Evolutionary conservation across 768 basidiomycete species (phyloP).

Genomic region (Rickenella mellea): DNA sequence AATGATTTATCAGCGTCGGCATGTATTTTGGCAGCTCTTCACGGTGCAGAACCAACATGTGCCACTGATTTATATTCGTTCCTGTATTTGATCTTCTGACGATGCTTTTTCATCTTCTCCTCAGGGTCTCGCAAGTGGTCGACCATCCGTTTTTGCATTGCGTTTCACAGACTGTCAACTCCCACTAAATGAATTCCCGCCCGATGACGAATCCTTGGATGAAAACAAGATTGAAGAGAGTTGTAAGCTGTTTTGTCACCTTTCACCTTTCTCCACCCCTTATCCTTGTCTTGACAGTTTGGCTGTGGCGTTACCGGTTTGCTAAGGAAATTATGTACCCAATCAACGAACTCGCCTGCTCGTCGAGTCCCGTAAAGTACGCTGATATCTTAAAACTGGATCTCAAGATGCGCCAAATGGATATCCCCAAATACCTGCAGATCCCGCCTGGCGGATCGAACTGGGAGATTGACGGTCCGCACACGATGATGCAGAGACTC

Average conservation of each 20-base stretch:
- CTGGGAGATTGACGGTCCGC: slow-evolving; percentile 25
- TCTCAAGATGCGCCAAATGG: slow-evolving; percentile 43
- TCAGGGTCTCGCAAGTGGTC: too few relatives aligned
- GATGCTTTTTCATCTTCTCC: too few relatives aligned
- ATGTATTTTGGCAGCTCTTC: slow-evolving; percentile 63
- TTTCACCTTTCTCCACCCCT: slow-evolving; percentile 4
- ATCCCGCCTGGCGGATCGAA: too few relatives aligned
- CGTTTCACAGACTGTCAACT: too few relatives aligned
- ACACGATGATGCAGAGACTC: slow-evolving; percentile 36
- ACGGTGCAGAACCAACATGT: slow-evolving; percentile 41
- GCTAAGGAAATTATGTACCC: slow-evolving; percentile 55
- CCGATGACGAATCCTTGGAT: slow-evolving; percentile 41
- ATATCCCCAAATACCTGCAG: slow-evolving; percentile 39
- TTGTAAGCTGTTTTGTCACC: slow-evolving; percentile 28
- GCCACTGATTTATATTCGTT: too few relatives aligned
- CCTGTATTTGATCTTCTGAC: too few relatives aligned
- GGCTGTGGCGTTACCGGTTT: slow-evolving; percentile 58
- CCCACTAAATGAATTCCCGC: too few relatives aligned
- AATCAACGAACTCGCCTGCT: slow-evolving; percentile 47
- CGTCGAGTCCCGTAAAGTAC: slow-evolving; percentile 44
- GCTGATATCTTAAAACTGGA: slow-evolving; percentile 44
- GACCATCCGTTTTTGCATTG: too few relatives aligned
- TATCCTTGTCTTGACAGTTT: slow-evolving; percentile 30
- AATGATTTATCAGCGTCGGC: slow-evolving; percentile 50
- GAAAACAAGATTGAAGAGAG: slow-evolving; percentile 37